Conservation (phyloP, 2,329 filamentous ascomycete genomes). For the Pyrenochaeta sp. region DNA sequence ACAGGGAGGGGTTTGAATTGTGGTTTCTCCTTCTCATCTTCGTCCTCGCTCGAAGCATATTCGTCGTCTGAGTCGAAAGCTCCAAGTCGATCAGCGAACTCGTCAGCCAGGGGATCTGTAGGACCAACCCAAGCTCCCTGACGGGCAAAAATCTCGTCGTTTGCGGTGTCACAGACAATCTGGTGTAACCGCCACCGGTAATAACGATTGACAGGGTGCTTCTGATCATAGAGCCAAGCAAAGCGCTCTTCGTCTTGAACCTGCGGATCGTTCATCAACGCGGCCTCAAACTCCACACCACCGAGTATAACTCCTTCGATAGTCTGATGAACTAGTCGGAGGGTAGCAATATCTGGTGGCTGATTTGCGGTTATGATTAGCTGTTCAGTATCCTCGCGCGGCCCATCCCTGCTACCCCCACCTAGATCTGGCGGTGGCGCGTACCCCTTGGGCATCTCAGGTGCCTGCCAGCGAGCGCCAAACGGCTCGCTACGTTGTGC, state of each 20-base stretch:
- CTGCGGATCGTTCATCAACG: constrained; percentile 85
- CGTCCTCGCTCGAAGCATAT: constrained; percentile 72
- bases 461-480: constrained; percentile 40
- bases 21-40: constrained; percentile 56
- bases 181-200: constrained; percentile 95
- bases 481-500: constrained; percentile 38
- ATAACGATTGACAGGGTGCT: constrained; percentile 79
- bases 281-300: constrained; percentile 87
- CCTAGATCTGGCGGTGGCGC: constrained; percentile 41
- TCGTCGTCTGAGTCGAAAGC: constrained; percentile 71
- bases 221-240: constrained; percentile 89
- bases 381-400: constrained; percentile 34
- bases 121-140: constrained; percentile 74
- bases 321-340: constrained; percentile 87
- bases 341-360: constrained; percentile 78
- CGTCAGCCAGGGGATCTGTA: constrained; percentile 76
- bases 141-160: constrained; percentile 35
- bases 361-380: constrained; percentile 63
- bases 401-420: constrained; percentile 30
- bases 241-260: constrained; percentile 89
- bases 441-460: constrained; percentile 39
- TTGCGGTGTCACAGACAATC: constrained; percentile 67
- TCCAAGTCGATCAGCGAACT: constrained; percentile 78
- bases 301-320: constrained; percentile 81
- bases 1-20: constrained; percentile 33